Base-by-base conservation (phyloP, 1,139 yeast genomes). In the Meyerozyma smithsonii region DNA sequence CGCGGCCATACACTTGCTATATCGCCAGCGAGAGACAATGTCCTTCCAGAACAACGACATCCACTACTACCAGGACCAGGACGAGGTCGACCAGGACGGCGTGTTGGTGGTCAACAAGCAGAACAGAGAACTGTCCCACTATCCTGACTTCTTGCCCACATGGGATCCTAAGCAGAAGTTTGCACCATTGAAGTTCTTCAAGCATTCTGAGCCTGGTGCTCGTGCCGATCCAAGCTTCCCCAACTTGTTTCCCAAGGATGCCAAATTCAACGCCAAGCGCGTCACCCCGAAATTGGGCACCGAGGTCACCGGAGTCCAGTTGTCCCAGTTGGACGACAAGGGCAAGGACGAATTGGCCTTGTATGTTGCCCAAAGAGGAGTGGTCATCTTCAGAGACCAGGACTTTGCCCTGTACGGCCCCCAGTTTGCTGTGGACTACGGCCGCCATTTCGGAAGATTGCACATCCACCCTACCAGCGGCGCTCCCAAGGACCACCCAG, bases 401-500 rank as follows among this genome's bases (percentile, higher is more conserved):
- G 81, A 84, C 51, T 72, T 81, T 46, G 72, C 78, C 36, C 66
- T 67, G 32, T 61, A 74, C 44, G 86, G 85, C 32, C 79, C 84
- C 6, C 66, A 65, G 34, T 74, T 65, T 46, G 70, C 74, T 36
- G 71, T 66, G 36, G 68, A 74, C n/a, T 75, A 74, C 52, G 87
- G 84, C 24, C 65, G 66, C 38, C 74, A 80, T 56, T 84, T 72
- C 60, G 90, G 90, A 11, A 77, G 79, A 8, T 67, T 82, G 39
- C 92, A 84, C 61, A 71, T 79, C 41, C 92, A 84, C 54, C 87
- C 89, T 37, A 80, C 87, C 3, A 77, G 86, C 6, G 85, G 87
- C 8, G 74, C 84, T 7, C 90, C 90, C 26, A 62, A 64, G 42
- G 73, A 64, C 41, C 63, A 66, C 47, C 77, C 83, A 2, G 82